These are phyloP conservation scores for Westerdykella ornata DNA, from an alignment of 2,329 filamentous ascomycete genomes.

Conservation along the genomic window DNA sequence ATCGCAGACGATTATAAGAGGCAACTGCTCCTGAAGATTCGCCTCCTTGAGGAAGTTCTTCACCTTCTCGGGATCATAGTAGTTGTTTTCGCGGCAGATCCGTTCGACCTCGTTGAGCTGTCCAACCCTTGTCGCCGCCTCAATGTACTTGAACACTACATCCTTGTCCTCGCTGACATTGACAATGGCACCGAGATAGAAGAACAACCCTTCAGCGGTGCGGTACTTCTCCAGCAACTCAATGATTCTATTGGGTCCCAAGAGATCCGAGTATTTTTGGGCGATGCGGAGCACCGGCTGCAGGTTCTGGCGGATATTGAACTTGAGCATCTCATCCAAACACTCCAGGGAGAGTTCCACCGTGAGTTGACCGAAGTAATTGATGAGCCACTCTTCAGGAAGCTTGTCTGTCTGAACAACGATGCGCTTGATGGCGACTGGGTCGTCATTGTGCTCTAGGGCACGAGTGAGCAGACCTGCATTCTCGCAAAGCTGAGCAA, in stretches of 20 bases:
- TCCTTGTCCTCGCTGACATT: slow-evolving; percentile 93
- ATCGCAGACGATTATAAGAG: slow-evolving; percentile 96
- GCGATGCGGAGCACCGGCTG: slow-evolving; percentile 91
- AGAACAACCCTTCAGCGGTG: slow-evolving; percentile 93
- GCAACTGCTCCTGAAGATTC: slow-evolving; percentile 82
- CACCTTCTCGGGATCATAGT: slow-evolving; percentile 85
- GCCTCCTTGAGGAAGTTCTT: slow-evolving; percentile 99
- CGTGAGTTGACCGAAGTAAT: slow-evolving; percentile 88
- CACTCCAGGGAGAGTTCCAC: slow-evolving; percentile 93
- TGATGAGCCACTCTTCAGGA: slow-evolving; percentile 82
- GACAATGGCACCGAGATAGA: slow-evolving; percentile 96
- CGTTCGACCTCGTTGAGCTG: slow-evolving; percentile 96
- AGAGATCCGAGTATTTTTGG: slow-evolving; percentile 94
- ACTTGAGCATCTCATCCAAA: slow-evolving; percentile 91
- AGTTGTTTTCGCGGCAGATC: slow-evolving; percentile 83
- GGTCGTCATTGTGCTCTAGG: slow-evolving; percentile 90
- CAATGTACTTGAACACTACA: slow-evolving; percentile 98
- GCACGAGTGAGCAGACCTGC: slow-evolving; percentile 67
- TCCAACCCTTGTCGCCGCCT: slow-evolving; percentile 87
- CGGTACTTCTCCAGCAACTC: slow-evolving; percentile 97
- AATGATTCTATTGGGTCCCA: slow-evolving; percentile 80
- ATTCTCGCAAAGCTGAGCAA: slow-evolving; percentile 87
- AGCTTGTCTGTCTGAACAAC: slow-evolving; percentile 81
- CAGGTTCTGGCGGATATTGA: slow-evolving; percentile 94
- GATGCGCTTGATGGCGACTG: slow-evolving; percentile 81